Evolutionary conservation across 352 stramenopile species (phyloP), one percentile per base, ranked within the genome.

Genomic region (Aphanomyces astaci): DNA sequence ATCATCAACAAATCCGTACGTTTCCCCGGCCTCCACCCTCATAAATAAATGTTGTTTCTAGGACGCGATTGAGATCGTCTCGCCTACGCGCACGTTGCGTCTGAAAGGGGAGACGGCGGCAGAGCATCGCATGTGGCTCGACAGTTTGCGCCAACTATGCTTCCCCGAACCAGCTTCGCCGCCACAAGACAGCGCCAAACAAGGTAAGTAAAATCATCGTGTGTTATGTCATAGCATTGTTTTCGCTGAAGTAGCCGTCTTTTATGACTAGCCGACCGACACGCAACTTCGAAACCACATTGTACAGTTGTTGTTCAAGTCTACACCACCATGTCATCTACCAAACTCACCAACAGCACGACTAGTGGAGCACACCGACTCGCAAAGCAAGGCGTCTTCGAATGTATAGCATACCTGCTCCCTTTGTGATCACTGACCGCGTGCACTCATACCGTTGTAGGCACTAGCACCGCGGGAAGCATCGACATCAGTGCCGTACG

Each of bases 11-110:
- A 68, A 33, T n/a, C 62, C 24, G 62, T 68, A 46, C 15, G 36
- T 10, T 5, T 63, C 28, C n/a, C 4, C 31, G 22, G 1, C 17
- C n/a, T 7, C 22, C 17, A 33, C 17, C 9, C 7, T 5, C 10
- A 59, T 67, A 59, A 3, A 33, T 19, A 24, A 59, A 43, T 7
- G 36, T 43, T 43, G 7, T 43, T 25, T 4, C 11, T 53, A 93
- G 82, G 81, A 90, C 32, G 84, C 91, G 76, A 94, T 94, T 62
- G 83, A 94, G 62, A 80, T 94, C 53, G 79, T 91, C 15, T 89
- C 85, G 28, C 81, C 83, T 0, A 77, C 78, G 24, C 78, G 83
- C 9, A 94, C 83, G 11, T 70, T 94, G 13, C 78, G 85, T 9
- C 80, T 94, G 48, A 89, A 90, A 64, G 83, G 85, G n/a, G 83